Base-by-base conservation (phyloP, 2,329 filamentous ascomycete genomes). In the Cryphonectria parasitica region DNA sequence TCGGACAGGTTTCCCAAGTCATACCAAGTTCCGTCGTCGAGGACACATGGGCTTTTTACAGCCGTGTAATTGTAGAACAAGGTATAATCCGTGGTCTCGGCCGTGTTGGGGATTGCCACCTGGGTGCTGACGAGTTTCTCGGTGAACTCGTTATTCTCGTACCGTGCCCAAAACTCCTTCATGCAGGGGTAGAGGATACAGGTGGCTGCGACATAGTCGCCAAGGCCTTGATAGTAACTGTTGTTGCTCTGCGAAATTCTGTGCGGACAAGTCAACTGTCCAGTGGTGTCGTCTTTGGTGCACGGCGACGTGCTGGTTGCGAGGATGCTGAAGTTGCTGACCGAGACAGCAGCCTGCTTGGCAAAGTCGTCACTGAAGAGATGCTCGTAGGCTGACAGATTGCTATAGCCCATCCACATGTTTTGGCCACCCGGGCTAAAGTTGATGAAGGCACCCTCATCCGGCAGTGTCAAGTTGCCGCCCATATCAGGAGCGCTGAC, bases 271-370 rank as follows among this genome's bases (percentile, higher is more conserved):
- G 61, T 69, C 41, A 73, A 49, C 4, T 63, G 68, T 28, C 66
- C 68, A 2, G 66, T 65, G 7, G 64, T 61, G 3, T 56, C n/a
- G n/a, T 65, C 60, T 17, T 63, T 67, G n/a, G 71, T 58, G 67
- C 75, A 76, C 2, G 73, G 71, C 5, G 74, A 72, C 2, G 60
- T 70, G 15, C 74, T 74, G 17, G 75, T 39, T 2, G 72, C 25
- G 8, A 77, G 62, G n/a, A 74, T 68, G 39, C 75, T 77, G 28
- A 76, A 58, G 60, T 76, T 76, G 34, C 69, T 68, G 28, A 76
- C 56, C 8, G 74, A 60, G 31, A 64, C 69, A 3, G 66, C 54
- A 1, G 73, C 67, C 3, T 70, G 62, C 36, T 58, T 43, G 13
- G 67, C 66, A 39, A 76, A 74, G 1, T 74, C 74, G 49, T 73